Base-by-base conservation (phyloP, 176 grass and related monocot genomes). In the Paspalum notatum region DNA sequence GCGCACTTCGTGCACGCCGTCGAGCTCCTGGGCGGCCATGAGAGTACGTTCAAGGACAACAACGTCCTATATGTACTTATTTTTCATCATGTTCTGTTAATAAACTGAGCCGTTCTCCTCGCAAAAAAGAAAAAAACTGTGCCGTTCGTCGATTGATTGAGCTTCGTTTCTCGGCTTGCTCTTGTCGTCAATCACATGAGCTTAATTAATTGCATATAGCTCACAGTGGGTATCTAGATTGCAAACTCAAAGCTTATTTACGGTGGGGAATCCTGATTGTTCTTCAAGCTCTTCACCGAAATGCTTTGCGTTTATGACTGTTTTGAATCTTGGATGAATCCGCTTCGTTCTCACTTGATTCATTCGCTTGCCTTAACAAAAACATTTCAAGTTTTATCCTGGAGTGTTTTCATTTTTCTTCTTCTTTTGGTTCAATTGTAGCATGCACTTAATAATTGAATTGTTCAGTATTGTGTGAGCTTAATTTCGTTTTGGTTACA, bases 1-100 rank as follows among this genome's bases (percentile, higher is more conserved):
- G 90, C 95, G 3, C 92, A 98, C 84, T 98, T 98, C 38, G 92
- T 95, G 25, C 92, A 98, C 6, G 95, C 95, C 5, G 95, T 98
- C 2, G 88, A 95, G 75, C 95, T 98, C 49, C 95, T 98, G 26
- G 92, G 95, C 7, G 95, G 95, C 49, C 95, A 98, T 84, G 94
- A 97, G 76, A 97, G 94, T 97, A 92, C 38, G 87, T 83, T 80
- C 52, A 12, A 71, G 49, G 21, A 60, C 40, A 16, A 71, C 41
- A 39, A 44, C 26, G 12, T 44, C 21, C 12, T 43, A 7, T 32
- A 12, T 25, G 49, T 49, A 1, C 14, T 11, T 49, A 37, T 25
- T 61, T n/a, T 11, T 4, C 51, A 37, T 67, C 53, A n/a, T 13
- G 8, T 32, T 68, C 57, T 54, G 27, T 51, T 49, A 11, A n/a